Conservation (phyloP, 768 basidiomycete genomes). For the Naganishia kalamii region DNA sequence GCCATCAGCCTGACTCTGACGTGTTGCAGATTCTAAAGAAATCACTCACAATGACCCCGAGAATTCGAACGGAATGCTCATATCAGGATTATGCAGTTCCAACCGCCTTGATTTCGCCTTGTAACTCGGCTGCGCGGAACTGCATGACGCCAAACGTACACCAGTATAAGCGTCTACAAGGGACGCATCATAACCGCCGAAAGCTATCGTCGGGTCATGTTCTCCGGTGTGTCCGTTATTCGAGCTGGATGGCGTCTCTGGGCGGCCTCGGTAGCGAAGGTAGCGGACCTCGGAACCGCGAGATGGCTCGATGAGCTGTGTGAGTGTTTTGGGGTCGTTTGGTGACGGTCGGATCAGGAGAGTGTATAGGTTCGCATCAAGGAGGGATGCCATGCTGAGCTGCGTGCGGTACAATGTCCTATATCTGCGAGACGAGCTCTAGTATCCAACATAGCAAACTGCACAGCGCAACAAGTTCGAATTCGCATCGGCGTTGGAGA, state of each 20-base stretch:
- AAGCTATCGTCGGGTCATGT: conserved; percentile 8
- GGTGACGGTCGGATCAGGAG: conserved; percentile 22
- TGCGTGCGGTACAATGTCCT: background rate
- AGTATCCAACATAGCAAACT: background rate
- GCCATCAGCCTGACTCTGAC: conserved; percentile 4
- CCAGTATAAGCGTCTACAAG: conserved; percentile 34
- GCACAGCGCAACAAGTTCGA: background rate
- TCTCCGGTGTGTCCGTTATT: background rate
- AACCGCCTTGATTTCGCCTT: conserved; percentile 37
- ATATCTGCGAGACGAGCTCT: background rate
- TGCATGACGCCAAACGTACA: conserved; percentile 34
- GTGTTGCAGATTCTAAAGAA: too few relatives aligned
- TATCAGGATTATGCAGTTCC: conserved; percentile 44
- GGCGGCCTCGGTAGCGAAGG: conserved; percentile 11
- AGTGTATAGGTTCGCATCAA: conserved; percentile 26
- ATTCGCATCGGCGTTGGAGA: background rate
- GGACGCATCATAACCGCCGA: conserved; percentile 9
- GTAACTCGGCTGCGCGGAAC: conserved; percentile 27
- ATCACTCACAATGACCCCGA: conserved; percentile 38
- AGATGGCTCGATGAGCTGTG: conserved; percentile 19
- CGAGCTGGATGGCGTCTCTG: background rate
- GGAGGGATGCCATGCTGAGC: conserved; percentile 17
- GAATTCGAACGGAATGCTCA: conserved; percentile 36
- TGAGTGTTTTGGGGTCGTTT: conserved; percentile 5
- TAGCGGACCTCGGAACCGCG: conserved; percentile 20